phyloP scores from a whole-genome alignment of 257 asterid species.

The Ballota nigra region DNA sequence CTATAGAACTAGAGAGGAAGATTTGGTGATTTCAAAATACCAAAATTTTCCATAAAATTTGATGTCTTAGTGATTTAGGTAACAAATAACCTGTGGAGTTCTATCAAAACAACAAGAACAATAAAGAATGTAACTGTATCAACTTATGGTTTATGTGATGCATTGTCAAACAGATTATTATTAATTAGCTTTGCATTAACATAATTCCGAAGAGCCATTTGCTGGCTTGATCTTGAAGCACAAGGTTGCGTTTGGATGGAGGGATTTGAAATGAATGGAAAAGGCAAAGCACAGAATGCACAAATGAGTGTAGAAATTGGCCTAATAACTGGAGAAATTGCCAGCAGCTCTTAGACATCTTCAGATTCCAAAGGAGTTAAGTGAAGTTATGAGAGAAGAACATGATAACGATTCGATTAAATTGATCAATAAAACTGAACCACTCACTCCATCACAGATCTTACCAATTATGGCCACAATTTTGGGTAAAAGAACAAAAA shows the following conservation, averaged over 20 bases:
- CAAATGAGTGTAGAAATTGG: not conserved
- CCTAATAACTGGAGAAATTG: not conserved
- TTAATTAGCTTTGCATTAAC: not conserved
- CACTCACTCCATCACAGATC: slow-evolving; percentile 14
- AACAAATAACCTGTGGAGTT: not conserved
- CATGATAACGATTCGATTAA: not conserved
- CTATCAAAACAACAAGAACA: not conserved
- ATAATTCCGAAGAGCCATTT: not conserved
- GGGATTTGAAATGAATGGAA: no score
- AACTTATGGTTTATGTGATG: not conserved
- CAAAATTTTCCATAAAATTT: not conserved
- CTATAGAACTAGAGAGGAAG: not conserved
- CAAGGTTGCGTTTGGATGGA: no score
- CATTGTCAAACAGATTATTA: not conserved
- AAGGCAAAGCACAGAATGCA: not conserved
- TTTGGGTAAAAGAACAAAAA: not conserved
- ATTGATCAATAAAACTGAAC: not conserved
- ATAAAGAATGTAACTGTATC: not conserved
- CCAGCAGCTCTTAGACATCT: not conserved
- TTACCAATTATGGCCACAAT: slow-evolving; percentile 12
- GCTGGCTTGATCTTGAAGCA: no score
- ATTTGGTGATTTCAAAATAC: not conserved
- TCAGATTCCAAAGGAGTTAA: not conserved
- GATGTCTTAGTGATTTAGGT: not conserved
- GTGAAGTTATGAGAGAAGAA: not conserved